Evolutionary conservation across 164 flowering plant species (phyloP).

Genomic region (Hamamelis virginiana): DNA sequence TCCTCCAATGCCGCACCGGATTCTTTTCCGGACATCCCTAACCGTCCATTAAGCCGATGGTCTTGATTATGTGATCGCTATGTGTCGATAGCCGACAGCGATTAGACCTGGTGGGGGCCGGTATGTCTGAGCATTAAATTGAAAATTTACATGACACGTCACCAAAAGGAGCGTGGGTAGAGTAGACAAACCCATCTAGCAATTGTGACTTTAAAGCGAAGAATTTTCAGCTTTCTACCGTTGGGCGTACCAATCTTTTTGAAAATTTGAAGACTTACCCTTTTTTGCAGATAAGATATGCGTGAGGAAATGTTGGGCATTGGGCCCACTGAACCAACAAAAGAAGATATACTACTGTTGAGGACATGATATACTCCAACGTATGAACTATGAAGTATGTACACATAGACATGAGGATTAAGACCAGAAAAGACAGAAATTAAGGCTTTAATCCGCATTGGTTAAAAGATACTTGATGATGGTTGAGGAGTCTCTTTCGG

Average conservation of each 20-base stretch:
- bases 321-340: neutral
- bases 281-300: neutral
- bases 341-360: neutral
- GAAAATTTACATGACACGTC: neutral
- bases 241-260: neutral
- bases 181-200: too few species aligned
- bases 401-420: too few species aligned
- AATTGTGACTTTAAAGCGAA: constrained; percentile 34
- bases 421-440: neutral
- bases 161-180: too few species aligned
- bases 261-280: neutral
- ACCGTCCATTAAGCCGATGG: neutral
- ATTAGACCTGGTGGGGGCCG: neutral
- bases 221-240: neutral
- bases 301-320: neutral
- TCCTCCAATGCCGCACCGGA: too few species aligned
- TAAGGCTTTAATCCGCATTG: neutral
- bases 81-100: neutral
- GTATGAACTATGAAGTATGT: too few species aligned
- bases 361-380: too few species aligned
- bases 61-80: neutral
- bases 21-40: too few species aligned
- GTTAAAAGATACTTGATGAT: neutral
- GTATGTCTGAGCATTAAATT: too few species aligned
- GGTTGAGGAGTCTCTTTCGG: constrained; percentile 40